Base-by-base conservation (phyloP, 106 monocot species). In the Allium fistulosum region DNA sequence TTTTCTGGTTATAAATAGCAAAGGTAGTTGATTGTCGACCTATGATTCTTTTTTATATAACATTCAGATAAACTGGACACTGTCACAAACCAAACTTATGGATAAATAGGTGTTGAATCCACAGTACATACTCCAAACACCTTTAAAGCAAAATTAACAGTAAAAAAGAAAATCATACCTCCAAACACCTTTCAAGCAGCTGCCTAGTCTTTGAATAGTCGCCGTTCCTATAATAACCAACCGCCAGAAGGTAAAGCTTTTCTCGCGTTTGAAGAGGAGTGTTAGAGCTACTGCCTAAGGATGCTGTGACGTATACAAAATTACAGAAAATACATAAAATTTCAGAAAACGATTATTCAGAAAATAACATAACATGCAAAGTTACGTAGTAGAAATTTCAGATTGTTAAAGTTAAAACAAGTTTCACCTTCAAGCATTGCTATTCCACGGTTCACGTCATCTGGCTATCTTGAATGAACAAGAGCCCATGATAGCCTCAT, bases 401-500 rank as follows among this genome's bases (percentile, higher is more conserved):
- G 15, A 55, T 15, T 55, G 53, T 12, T 14, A 48, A 11, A 22
- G 22, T 0, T 11, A 49, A 17, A 65, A 49, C n/a, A 15, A 17
- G 65, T 65, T 65, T 49, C 12, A 75, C 97, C 97, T 89, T 97
- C 89, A 57, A 97, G 88, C 97, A 97, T 97, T 49, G 69, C 92
- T 51, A 97, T 92, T 26, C 92, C 97, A 58, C 97, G 84, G 59
- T 92, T 86, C 68, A 97, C 97, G 79, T 97, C 97, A 61, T 92
- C 97, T 18, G 88, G 67, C 11, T 92, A 82, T 72, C 82, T 86
- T 22, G 97, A 92, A 72, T 97, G 97, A 61, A 97, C 97, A 70
- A 97, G 97, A 67, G 97, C 79, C 97, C 97, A 97, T 9, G 97
- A 92, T 55, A 97, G 78, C 82, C 97, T 88, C 92, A 89, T 85